phyloP scores from a whole-genome alignment of 2,329 filamentous ascomycete species.

The Colletotrichum lini region DNA sequence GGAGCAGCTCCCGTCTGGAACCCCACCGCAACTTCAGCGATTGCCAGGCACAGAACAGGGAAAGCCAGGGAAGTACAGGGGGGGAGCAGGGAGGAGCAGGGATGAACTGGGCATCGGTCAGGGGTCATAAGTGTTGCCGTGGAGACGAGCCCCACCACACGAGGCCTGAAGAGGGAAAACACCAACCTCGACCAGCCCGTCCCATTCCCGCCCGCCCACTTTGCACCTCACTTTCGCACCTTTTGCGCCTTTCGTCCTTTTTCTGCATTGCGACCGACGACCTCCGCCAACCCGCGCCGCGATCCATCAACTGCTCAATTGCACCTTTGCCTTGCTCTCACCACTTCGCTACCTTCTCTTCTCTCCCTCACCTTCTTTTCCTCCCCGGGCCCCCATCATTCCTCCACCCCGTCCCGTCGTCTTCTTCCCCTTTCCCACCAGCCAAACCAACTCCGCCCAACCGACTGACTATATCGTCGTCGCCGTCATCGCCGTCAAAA shows the following conservation, averaged over 20 bases:
- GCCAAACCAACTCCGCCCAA: not conserved
- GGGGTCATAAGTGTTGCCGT: slow-evolving; percentile 20
- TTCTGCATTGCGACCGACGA: not conserved
- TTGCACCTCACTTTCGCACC: slow-evolving; percentile 8
- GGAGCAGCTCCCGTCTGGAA: slow-evolving; percentile 36
- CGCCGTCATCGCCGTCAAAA: not conserved
- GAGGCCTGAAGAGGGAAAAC: slow-evolving; percentile 17
- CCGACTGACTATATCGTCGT: not conserved
- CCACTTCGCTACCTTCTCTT: not conserved
- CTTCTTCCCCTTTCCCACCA: not conserved
- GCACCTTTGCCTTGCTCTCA: not conserved
- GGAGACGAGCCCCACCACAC: slow-evolving; percentile 32
- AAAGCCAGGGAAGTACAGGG: not conserved
- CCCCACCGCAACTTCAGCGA: slow-evolving; percentile 25
- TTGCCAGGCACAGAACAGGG: not conserved
- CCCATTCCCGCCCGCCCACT: slow-evolving; percentile 18
- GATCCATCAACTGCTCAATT: not conserved
- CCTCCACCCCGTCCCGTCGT: not conserved
- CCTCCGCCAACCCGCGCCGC: not conserved
- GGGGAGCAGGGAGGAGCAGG: not conserved
- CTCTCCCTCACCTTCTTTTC: not conserved
- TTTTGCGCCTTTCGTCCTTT: too few species aligned
- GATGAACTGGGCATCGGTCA: not conserved
- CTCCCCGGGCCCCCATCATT: not conserved
- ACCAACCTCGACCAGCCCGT: slow-evolving; percentile 26